These are phyloP conservation scores for Batrachochytrium dendrobatidis DNA, from an alignment of 371 early-diverging fungal genomes.

Conservation along the genomic window DNA sequence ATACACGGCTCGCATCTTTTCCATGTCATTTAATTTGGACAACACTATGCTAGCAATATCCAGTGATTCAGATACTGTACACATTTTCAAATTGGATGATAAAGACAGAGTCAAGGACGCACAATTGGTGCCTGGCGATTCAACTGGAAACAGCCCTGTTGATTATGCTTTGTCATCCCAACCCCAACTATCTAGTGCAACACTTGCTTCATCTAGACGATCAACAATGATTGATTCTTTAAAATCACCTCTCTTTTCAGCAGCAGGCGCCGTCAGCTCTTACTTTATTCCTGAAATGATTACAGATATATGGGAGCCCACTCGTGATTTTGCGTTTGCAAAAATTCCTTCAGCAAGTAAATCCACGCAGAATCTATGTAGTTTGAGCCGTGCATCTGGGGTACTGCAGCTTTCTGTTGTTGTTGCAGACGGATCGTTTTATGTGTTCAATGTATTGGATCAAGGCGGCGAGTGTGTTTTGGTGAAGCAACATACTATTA, in stretches of 20 bases:
- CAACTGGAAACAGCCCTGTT: neutral
- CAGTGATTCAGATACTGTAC: slow-evolving; percentile 93
- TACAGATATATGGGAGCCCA: slow-evolving; percentile 90
- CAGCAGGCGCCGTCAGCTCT: slow-evolving; percentile 69
- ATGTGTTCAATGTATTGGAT: slow-evolving; percentile 85
- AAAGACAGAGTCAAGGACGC: slow-evolving; percentile 4
- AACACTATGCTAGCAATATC: slow-evolving; percentile 79
- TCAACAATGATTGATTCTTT: neutral
- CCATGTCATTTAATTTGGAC: slow-evolving; percentile 79
- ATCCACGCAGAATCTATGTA: slow-evolving; percentile 67
- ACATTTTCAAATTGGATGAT: slow-evolving; percentile 76
- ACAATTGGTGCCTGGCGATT: neutral
- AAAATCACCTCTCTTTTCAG: slow-evolving; percentile 25
- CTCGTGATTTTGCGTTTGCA: slow-evolving; percentile 86
- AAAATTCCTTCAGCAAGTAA: slow-evolving; percentile 66
- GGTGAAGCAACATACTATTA: slow-evolving; percentile 56
- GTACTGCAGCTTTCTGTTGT: slow-evolving; percentile 67
- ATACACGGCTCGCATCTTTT: slow-evolving; percentile 83
- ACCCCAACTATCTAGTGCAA: slow-evolving; percentile 16
- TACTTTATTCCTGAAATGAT: slow-evolving; percentile 74
- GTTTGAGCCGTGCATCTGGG: slow-evolving; percentile 43
- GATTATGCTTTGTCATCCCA: slow-evolving; percentile 8
- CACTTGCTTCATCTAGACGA: neutral
- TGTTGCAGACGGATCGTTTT: slow-evolving; percentile 85
- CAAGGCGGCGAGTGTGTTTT: slow-evolving; percentile 86